phyloP scores from a whole-genome alignment of 75 land plant species.

The Cryptomeria japonica region DNA sequence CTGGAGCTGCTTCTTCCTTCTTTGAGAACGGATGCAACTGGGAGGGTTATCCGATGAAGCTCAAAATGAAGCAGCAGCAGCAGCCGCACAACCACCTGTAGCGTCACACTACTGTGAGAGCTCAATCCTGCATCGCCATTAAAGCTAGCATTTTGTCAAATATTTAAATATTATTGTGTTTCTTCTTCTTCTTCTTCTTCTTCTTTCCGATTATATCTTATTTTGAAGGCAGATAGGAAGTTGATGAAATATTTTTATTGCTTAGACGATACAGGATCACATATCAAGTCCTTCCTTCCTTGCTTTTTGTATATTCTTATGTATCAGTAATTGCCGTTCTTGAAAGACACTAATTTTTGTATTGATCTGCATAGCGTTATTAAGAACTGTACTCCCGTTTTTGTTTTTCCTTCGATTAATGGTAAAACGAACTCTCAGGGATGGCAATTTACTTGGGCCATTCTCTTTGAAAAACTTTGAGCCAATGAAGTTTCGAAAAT shows the following conservation, averaged over 20 bases:
- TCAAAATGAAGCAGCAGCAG: conserved; percentile 7
- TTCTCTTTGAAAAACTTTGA: neutral
- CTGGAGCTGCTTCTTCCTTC: neutral
- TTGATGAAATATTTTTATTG: neutral
- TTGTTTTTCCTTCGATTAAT: neutral
- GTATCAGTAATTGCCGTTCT: conserved; percentile 5
- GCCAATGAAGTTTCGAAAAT: too few species aligned
- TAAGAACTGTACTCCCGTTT: neutral
- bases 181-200: conserved; percentile 7
- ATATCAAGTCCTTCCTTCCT: neutral
- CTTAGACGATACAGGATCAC: neutral
- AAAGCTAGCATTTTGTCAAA: neutral
- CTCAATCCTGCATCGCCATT: neutral
- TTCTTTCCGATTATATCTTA: neutral
- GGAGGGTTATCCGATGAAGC: conserved; percentile 12
- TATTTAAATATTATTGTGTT: neutral
- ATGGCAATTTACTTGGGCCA: neutral
- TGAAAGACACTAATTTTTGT: neutral
- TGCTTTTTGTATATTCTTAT: conserved; percentile 11
- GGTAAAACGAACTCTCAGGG: neutral
- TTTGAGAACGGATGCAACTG: conserved; percentile 8
- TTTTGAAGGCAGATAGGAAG: conserved; percentile 4
- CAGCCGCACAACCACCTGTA: neutral
- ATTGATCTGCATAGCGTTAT: neutral
- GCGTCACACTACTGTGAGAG: conserved; percentile 1